Conservation (phyloP, 2,329 filamentous ascomycete species). For the Arthroderma sp. region DNA sequence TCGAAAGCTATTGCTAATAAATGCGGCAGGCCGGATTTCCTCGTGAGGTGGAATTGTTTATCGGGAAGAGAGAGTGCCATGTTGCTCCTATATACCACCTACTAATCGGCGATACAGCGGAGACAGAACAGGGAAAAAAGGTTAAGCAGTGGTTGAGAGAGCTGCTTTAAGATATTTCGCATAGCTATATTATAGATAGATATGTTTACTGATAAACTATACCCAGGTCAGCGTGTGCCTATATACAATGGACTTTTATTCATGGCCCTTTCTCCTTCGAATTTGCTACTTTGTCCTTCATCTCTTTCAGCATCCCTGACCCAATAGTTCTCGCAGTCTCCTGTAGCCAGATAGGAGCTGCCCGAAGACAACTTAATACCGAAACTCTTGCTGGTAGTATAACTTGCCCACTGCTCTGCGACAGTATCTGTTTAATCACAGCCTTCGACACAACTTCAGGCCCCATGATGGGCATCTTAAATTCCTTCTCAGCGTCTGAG, state of each 20-base stretch:
- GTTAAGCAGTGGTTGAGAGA: constrained; percentile 12
- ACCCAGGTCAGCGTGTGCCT: too few species aligned
- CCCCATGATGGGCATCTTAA: constrained; percentile 41
- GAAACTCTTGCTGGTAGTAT: constrained; percentile 33
- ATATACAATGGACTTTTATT: too few species aligned
- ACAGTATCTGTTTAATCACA: constrained; percentile 47
- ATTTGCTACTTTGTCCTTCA: too few species aligned
- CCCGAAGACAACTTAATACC: too few species aligned
- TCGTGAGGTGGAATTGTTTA: constrained; percentile 21
- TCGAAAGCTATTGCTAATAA: neutral
- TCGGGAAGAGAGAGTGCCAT: constrained; percentile 28
- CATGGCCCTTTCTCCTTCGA: too few species aligned
- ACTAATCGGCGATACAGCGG: constrained; percentile 20
- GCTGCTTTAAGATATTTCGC: too few species aligned
- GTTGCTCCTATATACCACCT: constrained; percentile 29
- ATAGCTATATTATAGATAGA: too few species aligned
- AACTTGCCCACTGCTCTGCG: constrained; percentile 44
- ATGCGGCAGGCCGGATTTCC: constrained; percentile 14
- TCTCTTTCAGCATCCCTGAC: too few species aligned
- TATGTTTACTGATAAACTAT: too few species aligned
- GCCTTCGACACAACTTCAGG: constrained; percentile 52
- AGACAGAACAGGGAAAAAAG: constrained; percentile 23
- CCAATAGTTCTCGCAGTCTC: too few species aligned
- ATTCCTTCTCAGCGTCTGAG: constrained; percentile 36
- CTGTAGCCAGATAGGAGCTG: too few species aligned